phyloP scores from a whole-genome alignment of 371 early-diverging fungal genomes.

The Mortierella sp. region DNA sequence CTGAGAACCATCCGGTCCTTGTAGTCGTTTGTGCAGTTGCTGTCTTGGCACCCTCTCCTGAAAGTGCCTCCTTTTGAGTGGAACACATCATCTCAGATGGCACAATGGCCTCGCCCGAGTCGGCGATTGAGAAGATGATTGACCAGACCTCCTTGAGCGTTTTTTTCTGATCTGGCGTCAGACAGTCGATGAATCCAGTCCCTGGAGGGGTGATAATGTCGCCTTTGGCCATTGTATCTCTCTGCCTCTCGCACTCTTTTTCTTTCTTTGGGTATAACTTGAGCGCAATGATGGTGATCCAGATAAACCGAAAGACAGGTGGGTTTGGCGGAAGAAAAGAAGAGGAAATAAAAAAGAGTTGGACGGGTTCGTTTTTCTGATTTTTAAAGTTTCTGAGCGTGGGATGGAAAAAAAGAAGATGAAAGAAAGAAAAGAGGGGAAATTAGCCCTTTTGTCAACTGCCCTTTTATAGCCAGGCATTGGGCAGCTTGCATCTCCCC shows the following conservation, averaged over 20 bases:
- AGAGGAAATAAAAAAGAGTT: neutral
- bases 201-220: constrained; percentile 30
- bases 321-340: no score
- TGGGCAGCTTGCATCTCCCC: no score
- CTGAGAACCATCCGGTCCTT: constrained; percentile 35
- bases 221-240: constrained; percentile 17
- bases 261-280: no score
- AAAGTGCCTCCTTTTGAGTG: constrained; percentile 20
- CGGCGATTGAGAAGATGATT: constrained; percentile 57
- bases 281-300: no score
- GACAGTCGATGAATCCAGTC: constrained; percentile 53
- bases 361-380: constrained; percentile 1
- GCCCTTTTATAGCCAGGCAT: no score
- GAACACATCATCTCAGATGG: constrained; percentile 17
- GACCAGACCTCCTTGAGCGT: constrained; percentile 65
- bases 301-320: no score
- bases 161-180: constrained; percentile 59
- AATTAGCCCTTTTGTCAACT: no score
- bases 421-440: no score
- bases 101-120: constrained; percentile 22
- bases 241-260: no score
- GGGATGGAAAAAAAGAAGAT: neutral
- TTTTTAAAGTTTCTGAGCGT: neutral
- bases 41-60: constrained; percentile 4
- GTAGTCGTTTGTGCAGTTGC: constrained; percentile 23